These are phyloP conservation scores for Monilinia vaccinii-corymbosi DNA, from an alignment of 2,329 filamentous ascomycete genomes.

Conservation along the genomic window DNA sequence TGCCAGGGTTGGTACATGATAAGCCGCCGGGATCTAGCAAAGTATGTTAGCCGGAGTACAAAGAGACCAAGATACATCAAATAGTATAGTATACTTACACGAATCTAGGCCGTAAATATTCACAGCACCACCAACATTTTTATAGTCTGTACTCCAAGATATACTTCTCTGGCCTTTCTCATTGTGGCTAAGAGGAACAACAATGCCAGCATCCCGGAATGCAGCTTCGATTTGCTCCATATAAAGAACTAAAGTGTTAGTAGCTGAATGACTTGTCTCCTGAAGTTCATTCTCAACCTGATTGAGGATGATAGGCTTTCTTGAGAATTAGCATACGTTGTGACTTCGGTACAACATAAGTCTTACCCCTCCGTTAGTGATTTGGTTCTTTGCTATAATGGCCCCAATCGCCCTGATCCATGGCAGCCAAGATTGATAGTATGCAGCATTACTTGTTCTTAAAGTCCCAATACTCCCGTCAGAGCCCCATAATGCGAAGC, in stretches of 20 bases:
- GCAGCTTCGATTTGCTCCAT: conserved; percentile 43
- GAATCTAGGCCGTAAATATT: conserved; percentile 40
- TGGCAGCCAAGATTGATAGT: conserved; percentile 37
- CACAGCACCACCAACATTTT: conserved; percentile 46
- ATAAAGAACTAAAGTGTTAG: conserved; percentile 39
- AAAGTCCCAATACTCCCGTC: conserved; percentile 38
- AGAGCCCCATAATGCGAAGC: conserved; percentile 37
- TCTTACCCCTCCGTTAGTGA: conserved; percentile 38
- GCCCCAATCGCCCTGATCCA: conserved; percentile 38
- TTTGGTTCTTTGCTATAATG: conserved; percentile 40
- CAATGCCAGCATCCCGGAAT: conserved; percentile 37
- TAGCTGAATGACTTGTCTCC: conserved; percentile 34
- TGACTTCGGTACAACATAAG: conserved; percentile 28
- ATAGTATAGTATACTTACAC: conserved; percentile 16
- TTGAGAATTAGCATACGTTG: conserved; percentile 30
- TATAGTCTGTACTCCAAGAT: conserved; percentile 46
- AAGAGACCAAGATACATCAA: neutral
- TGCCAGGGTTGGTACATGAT: conserved; percentile 40
- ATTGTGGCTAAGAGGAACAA: conserved; percentile 41
- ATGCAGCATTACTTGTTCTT: conserved; percentile 36
- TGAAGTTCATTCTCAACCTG: conserved; percentile 47
- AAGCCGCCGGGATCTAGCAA: conserved; percentile 34
- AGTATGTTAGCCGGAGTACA: neutral
- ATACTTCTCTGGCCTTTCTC: conserved; percentile 40
- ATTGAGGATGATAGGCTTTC: conserved; percentile 38